phyloP scores from a whole-genome alignment of 441 rosid species.

The Brassica balearica region DNA sequence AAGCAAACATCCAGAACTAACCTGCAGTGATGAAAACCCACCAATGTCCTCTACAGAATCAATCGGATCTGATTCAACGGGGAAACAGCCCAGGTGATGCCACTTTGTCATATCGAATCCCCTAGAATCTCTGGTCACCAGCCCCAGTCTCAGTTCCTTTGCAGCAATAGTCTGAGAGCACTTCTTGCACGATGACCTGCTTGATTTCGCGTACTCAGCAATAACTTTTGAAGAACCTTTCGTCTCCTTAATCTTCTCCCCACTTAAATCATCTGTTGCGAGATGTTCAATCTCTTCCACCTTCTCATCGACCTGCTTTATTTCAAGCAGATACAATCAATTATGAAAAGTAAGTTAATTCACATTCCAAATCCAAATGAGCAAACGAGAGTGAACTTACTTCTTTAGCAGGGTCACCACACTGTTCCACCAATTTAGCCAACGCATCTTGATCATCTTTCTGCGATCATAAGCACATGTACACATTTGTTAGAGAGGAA shows the following conservation, averaged over 20 bases:
- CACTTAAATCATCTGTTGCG: slow-evolving; percentile 12
- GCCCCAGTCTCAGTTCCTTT: slow-evolving; percentile 69
- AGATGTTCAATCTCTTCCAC: slow-evolving; percentile 5
- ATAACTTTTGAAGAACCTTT: slow-evolving; percentile 47
- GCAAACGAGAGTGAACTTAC: slow-evolving; percentile 43
- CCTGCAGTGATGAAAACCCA: slow-evolving; percentile 74
- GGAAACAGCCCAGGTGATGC: slow-evolving; percentile 74
- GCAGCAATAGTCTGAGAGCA: slow-evolving; percentile 65
- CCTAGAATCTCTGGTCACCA: slow-evolving; percentile 61
- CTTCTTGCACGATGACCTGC: slow-evolving; percentile 77
- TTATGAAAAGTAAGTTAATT: not conserved
- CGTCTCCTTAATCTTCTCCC: slow-evolving; percentile 27
- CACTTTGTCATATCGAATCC: slow-evolving; percentile 78
- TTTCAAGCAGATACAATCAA: not conserved
- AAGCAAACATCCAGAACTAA: slow-evolving; percentile 38
- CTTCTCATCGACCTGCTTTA: slow-evolving; percentile 19
- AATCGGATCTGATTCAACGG: slow-evolving; percentile 40
- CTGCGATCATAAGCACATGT: slow-evolving; percentile 47
- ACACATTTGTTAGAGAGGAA: too few relatives aligned
- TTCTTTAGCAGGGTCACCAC: slow-evolving; percentile 41
- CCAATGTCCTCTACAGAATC: slow-evolving; percentile 51
- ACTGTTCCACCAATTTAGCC: slow-evolving; percentile 52
- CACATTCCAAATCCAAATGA: slow-evolving; percentile 7
- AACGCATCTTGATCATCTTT: slow-evolving; percentile 74
- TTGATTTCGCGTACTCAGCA: slow-evolving; percentile 88